Evolutionary conservation across 2,329 filamentous ascomycete genomes (phyloP).

Genomic region (Alternaria gaisen): DNA sequence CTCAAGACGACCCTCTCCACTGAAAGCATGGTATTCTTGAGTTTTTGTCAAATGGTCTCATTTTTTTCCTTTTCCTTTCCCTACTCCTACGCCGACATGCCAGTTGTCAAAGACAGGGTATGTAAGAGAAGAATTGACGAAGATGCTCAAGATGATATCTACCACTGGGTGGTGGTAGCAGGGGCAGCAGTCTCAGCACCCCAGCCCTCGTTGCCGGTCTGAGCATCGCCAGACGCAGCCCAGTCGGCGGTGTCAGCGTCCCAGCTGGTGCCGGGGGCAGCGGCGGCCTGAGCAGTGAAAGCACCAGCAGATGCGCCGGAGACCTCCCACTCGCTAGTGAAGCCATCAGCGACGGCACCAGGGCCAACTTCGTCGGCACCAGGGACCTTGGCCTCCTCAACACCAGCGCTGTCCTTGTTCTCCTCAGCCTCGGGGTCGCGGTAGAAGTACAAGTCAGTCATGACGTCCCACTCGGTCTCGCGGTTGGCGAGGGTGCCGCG

Average conservation of each 20-base stretch:
- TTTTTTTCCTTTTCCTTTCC: constrained; percentile 41
- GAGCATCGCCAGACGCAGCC: constrained; percentile 65
- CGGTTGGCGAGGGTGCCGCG: constrained; percentile 95
- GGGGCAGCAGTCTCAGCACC: constrained; percentile 52
- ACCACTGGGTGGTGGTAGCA: constrained; percentile 55
- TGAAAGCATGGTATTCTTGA: constrained; percentile 22
- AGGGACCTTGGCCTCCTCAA: constrained; percentile 86
- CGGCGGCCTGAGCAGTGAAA: constrained; percentile 66
- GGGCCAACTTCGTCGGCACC: constrained; percentile 85
- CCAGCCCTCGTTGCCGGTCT: constrained; percentile 63
- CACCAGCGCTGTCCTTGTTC: constrained; percentile 85
- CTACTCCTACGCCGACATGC: constrained; percentile 44
- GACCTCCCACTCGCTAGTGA: constrained; percentile 88
- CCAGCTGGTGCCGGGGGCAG: constrained; percentile 69
- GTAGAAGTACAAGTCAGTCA: constrained; percentile 99
- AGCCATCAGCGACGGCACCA: constrained; percentile 79
- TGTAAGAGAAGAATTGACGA: constrained; percentile 31
- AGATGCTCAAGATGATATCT: constrained; percentile 41
- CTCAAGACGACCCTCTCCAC: constrained; percentile 18
- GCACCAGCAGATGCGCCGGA: constrained; percentile 70
- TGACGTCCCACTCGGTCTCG: constrained; percentile 98
- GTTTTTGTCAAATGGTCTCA: constrained; percentile 29
- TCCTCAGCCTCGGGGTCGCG: constrained; percentile 99
- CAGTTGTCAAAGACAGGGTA: constrained; percentile 47
- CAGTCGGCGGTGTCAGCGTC: constrained; percentile 73